Percentiles rank a stretch among this genome's conserved stretches.
These are phyloP conservation scores for Spencermartinsiella ligniputridi DNA, from an alignment of 1,139 yeast species.

Conservation along the genomic window DNA sequence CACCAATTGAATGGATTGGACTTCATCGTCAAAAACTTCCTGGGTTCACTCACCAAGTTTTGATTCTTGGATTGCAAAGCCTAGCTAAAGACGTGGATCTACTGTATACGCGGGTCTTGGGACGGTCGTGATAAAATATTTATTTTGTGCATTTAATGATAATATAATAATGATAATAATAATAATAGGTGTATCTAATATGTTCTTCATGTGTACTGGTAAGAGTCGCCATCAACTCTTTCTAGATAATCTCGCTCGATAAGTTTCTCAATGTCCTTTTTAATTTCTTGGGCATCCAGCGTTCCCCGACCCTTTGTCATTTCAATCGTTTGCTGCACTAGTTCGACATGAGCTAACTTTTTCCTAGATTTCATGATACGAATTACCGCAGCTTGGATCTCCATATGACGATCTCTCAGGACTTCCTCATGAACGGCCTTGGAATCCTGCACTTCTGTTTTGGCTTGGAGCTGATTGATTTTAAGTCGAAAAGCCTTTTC, in stretches of 20 bases:
- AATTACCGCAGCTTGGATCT: slow-evolving; percentile 36
- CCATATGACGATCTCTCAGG: slow-evolving; percentile 31
- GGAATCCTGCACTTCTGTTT: slow-evolving; percentile 8
- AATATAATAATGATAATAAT: no score
- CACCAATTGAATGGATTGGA: slow-evolving; percentile 98
- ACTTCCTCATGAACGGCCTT: slow-evolving; percentile 20
- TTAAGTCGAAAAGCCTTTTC: slow-evolving; percentile 29
- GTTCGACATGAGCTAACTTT: slow-evolving; percentile 32
- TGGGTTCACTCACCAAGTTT: slow-evolving; percentile 73
- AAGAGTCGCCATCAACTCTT: slow-evolving; percentile 19
- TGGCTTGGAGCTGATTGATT: slow-evolving; percentile 30
- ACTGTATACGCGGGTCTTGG: slow-evolving; percentile 24
- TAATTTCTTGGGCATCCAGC: slow-evolving; percentile 28
- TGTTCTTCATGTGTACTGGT: slow-evolving; percentile 12
- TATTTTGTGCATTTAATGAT: not conserved
- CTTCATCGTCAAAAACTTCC: slow-evolving; percentile 83
- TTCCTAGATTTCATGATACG: slow-evolving; percentile 34
- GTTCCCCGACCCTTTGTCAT: slow-evolving; percentile 29
- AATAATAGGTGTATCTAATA: no score
- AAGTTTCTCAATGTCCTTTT: slow-evolving; percentile 33
- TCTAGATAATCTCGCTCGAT: slow-evolving; percentile 32
- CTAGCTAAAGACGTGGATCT: slow-evolving; percentile 56
- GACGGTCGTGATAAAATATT: slow-evolving; percentile 18
- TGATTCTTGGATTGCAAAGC: slow-evolving; percentile 68
- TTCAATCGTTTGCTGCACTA: slow-evolving; percentile 32